A percentile compares a stretch with the other conserved stretches of the same genome.
Evolutionary conservation across 208 protist genomes (phyloP).

Genomic region (Balamuthia mandrillaris): DNA sequence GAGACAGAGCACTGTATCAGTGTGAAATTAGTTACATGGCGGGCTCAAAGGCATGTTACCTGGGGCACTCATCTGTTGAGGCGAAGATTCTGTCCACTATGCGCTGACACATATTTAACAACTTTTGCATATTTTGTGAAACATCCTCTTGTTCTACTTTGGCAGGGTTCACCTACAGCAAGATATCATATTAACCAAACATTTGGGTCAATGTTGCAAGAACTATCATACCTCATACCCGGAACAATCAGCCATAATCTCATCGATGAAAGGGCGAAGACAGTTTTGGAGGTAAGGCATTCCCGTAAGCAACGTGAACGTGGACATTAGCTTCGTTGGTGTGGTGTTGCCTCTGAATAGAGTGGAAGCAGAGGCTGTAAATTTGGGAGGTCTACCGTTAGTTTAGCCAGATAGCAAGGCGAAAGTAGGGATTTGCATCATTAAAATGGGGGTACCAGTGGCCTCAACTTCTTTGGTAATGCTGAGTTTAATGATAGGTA

Average conservation of each 20-base stretch:
- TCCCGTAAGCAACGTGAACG: constrained; percentile 48
- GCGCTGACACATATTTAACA: not conserved
- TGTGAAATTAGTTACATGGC: not conserved
- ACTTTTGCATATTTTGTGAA: not conserved
- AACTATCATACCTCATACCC: constrained; percentile 45
- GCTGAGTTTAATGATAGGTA: constrained; percentile 52
- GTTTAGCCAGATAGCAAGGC: not conserved
- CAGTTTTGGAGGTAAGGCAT: constrained; percentile 38
- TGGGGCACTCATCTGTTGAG: not conserved
- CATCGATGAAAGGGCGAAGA: constrained; percentile 43
- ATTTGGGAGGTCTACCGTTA: not conserved
- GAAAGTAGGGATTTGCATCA: not conserved
- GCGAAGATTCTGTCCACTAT: not conserved
- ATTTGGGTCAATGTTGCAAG: not conserved
- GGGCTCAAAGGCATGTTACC: not conserved
- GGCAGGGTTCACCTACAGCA: not conserved
- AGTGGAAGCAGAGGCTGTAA: constrained; percentile 26
- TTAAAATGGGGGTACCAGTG: not conserved
- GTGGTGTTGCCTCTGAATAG: constrained; percentile 59
- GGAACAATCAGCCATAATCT: constrained; percentile 22
- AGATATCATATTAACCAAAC: not conserved
- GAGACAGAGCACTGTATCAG: not conserved
- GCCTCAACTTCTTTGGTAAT: constrained; percentile 46
- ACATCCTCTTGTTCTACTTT: not conserved
- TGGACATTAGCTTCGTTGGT: constrained; percentile 60